A percentile compares a stretch with the other conserved stretches of the same genome.
phyloP scores from a whole-genome alignment of 192 early-diverging fungal species.

The Podochytrium sp. region DNA sequence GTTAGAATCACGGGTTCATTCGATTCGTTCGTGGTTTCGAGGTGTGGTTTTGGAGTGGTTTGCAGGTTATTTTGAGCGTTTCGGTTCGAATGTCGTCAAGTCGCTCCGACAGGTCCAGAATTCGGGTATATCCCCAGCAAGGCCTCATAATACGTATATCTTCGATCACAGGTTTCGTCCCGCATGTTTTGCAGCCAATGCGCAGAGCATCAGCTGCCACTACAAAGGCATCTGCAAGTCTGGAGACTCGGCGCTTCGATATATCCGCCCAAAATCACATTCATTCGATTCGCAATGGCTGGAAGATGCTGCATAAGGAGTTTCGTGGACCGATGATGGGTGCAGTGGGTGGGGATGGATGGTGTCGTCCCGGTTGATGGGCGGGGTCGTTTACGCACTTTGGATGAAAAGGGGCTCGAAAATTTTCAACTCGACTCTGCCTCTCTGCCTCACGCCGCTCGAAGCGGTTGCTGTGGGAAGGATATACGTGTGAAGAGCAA shows the following conservation, averaged over 20 bases:
- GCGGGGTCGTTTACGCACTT: neutral
- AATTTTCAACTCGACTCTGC: no score
- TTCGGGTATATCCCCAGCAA: neutral
- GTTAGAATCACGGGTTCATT: neutral
- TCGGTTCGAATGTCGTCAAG: neutral
- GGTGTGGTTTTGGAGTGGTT: no score
- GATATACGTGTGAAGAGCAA: no score
- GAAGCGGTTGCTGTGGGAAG: no score
- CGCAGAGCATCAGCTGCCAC: neutral
- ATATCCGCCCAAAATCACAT: neutral
- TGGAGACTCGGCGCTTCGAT: neutral
- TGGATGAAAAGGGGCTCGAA: neutral
- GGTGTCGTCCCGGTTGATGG: neutral
- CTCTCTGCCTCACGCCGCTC: no score
- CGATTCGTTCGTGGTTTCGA: neutral
- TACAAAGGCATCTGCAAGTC: neutral
- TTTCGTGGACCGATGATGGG: neutral
- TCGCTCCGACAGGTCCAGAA: neutral
- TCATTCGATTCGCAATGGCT: neutral
- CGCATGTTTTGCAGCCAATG: neutral
- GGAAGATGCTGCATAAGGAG: neutral
- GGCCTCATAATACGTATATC: neutral
- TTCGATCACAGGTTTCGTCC: neutral
- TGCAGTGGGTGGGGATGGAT: neutral
- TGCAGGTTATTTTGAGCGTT: no score